Conservation (phyloP, 495 filamentous ascomycete genomes). For the Physcia stellaris region DNA sequence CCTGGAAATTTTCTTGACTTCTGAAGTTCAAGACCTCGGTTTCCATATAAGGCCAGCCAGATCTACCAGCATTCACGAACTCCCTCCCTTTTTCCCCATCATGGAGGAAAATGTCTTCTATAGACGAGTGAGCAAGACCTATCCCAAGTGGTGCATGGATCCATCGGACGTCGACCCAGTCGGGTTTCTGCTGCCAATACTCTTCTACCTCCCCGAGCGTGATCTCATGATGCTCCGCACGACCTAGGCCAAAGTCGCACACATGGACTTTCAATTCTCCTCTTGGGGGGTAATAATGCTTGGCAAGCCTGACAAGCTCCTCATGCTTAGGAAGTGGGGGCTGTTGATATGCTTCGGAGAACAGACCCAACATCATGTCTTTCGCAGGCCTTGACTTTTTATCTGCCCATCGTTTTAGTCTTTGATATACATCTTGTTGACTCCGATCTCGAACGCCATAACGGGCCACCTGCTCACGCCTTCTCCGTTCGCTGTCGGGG, state of each 20-base stretch:
- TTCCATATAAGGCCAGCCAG: constrained; percentile 19
- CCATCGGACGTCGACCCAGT: constrained; percentile 18
- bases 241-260: constrained; percentile 18
- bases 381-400: constrained; percentile 3
- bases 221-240: constrained; percentile 16
- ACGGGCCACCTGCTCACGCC: constrained; percentile 7
- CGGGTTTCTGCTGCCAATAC: constrained; percentile 16
- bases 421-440: constrained; percentile 11
- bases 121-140: constrained; percentile 17
- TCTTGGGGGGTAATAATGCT: constrained; percentile 18
- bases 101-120: constrained; percentile 14
- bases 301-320: constrained; percentile 13
- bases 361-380: constrained; percentile 5
- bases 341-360: constrained; percentile 1
- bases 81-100: constrained; percentile 13
- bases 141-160: constrained; percentile 21
- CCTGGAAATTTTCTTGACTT: constrained; percentile 15
- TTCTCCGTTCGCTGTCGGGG: not conserved
- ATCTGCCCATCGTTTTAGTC: constrained; percentile 13
- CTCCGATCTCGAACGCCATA: constrained; percentile 10
- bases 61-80: constrained; percentile 13
- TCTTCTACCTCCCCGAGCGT: constrained; percentile 17
- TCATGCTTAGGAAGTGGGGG: constrained; percentile 8
- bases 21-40: constrained; percentile 18
- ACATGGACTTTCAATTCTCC: constrained; percentile 17